Percentiles rank a stretch among this genome's conserved stretches.
These are phyloP conservation scores for Podospora bellae-mahoneyi DNA, from an alignment of 495 filamentous ascomycete genomes.

Conservation along the genomic window DNA sequence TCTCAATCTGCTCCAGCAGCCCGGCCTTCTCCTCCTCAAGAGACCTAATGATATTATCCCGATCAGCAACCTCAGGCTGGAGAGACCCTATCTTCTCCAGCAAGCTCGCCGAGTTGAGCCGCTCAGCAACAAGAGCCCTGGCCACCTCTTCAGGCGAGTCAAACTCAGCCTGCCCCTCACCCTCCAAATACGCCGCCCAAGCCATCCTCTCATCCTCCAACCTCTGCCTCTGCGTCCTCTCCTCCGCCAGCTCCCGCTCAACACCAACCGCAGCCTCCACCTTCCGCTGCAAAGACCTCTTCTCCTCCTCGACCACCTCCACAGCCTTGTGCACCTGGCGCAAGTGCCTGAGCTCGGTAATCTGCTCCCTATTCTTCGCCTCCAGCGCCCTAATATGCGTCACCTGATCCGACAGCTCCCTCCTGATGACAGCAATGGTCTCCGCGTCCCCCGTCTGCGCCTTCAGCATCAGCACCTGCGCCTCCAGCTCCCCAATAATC, in stretches of 20 bases:
- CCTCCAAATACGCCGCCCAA: constrained; percentile 84
- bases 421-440: constrained; percentile 73
- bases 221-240: constrained; percentile 75
- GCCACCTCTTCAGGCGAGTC: constrained; percentile 87
- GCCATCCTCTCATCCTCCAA: constrained; percentile 82
- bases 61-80: constrained; percentile 75
- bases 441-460: constrained; percentile 83
- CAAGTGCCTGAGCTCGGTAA: constrained; percentile 73
- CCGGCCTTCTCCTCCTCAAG: constrained; percentile 65
- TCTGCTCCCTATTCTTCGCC: constrained; percentile 71
- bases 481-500: constrained; percentile 69
- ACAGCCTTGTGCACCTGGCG: constrained; percentile 77
- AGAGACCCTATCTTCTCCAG: constrained; percentile 72
- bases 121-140: constrained; percentile 73
- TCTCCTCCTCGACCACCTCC: constrained; percentile 95
- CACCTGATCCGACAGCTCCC: constrained; percentile 83
- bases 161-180: constrained; percentile 65
- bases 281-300: constrained; percentile 73
- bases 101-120: constrained; percentile 71
- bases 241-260: constrained; percentile 70
- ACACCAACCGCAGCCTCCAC: constrained; percentile 72
- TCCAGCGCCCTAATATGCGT: constrained; percentile 83
- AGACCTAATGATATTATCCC: constrained; percentile 68
- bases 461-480: constrained; percentile 75
- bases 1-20: constrained; percentile 66